These are phyloP conservation scores for Chenopodium formosanum DNA, from an alignment of 148 eudicot species.

Conservation along the genomic window DNA sequence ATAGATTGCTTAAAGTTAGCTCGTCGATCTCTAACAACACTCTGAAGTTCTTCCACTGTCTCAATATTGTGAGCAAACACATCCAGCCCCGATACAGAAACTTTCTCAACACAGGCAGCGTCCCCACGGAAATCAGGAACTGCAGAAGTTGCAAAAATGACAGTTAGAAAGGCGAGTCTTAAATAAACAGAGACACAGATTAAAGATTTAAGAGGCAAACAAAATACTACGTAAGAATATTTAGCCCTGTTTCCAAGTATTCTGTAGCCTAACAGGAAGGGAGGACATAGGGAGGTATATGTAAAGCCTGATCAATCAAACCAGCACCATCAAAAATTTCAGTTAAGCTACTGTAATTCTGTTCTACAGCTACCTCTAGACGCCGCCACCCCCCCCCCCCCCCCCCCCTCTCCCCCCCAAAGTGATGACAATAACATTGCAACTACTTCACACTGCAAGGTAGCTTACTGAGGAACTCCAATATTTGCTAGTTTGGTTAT, in stretches of 20 bases:
- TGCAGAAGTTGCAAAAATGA: conserved; percentile 29
- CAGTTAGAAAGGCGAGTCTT: not conserved
- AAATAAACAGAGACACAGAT: not conserved
- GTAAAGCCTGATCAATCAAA: not conserved
- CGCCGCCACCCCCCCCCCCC: no score
- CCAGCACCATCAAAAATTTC: conserved; percentile 4
- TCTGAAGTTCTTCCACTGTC: conserved; percentile 95
- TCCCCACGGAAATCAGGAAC: conserved; percentile 98
- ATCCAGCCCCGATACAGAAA: conserved; percentile 83
- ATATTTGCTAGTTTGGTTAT: not conserved
- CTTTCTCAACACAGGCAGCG: conserved; percentile 72
- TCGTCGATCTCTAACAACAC: conserved; percentile 83
- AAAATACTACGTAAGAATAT: not conserved
- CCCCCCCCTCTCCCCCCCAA: no score
- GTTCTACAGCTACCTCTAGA: not conserved
- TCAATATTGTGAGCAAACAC: conserved; percentile 97
- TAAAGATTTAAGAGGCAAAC: not conserved
- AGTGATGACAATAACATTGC: not conserved
- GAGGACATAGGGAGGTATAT: no score
- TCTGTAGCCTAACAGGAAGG: not conserved
- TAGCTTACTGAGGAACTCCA: not conserved
- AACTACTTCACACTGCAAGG: not conserved
- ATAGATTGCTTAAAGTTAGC: conserved; percentile 93
- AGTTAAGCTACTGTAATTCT: not conserved
- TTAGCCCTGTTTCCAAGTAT: not conserved